Conservation (phyloP, 2,329 filamentous ascomycete genomes). For the Dothistroma septosporum region DNA sequence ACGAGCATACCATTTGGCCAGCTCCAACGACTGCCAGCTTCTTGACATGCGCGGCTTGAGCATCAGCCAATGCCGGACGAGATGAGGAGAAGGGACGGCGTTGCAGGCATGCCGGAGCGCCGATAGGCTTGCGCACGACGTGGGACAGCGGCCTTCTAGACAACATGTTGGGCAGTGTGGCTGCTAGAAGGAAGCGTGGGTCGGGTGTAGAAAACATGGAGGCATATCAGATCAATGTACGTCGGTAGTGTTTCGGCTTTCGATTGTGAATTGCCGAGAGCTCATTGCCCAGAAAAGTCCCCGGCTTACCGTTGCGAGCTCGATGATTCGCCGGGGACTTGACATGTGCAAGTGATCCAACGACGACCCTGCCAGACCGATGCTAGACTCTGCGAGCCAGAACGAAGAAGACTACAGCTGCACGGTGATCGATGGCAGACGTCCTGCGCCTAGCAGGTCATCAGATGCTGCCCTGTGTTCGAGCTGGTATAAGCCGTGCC, state of each 20-base stretch:
- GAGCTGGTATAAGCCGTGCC: too few relatives aligned
- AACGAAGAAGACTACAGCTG: neutral
- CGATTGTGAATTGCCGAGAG: neutral
- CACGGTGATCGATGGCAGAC: neutral
- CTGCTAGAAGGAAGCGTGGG: neutral
- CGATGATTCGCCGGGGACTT: neutral
- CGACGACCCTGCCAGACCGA: neutral
- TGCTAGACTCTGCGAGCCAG: constrained; percentile 2
- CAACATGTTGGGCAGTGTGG: neutral
- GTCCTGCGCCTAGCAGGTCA: neutral
- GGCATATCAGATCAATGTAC: constrained; percentile 1
- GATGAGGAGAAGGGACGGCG: constrained; percentile 64
- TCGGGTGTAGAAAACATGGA: neutral
- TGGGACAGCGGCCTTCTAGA: constrained; percentile 1
- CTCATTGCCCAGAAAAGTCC: neutral
- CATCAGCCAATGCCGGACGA: constrained; percentile 40
- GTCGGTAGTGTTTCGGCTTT: neutral
- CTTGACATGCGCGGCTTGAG: constrained; percentile 70
- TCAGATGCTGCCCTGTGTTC: too few relatives aligned
- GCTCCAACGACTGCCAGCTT: constrained; percentile 87
- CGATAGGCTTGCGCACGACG: neutral
- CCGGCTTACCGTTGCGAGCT: neutral
- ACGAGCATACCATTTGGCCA: constrained; percentile 51
- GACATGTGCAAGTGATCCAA: neutral
- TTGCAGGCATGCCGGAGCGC: constrained; percentile 6